Percentiles rank a stretch among this genome's conserved stretches.
Evolutionary conservation across 805 yeast species (phyloP).

Genomic region (Candida rishiriensis): DNA sequence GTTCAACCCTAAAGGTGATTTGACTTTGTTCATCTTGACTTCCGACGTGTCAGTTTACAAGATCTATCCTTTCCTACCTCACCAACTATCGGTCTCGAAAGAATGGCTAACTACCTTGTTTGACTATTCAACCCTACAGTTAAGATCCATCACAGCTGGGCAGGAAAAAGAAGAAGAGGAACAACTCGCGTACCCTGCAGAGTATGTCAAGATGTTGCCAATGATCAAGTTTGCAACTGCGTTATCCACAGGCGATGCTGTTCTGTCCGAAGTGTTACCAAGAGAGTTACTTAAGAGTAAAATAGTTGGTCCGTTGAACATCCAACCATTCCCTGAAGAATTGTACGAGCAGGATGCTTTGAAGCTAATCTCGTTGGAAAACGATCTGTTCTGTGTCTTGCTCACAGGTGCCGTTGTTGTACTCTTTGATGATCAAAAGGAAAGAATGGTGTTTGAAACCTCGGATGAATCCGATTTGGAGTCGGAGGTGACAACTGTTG

Average conservation of each 20-base stretch:
- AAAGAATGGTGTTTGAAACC: slow-evolving; percentile 22
- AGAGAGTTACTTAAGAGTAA: slow-evolving; percentile 16
- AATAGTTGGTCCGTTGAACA: slow-evolving; percentile 45
- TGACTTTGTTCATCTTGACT: slow-evolving; percentile 50
- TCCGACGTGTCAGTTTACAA: slow-evolving; percentile 56
- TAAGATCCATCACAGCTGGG: neutral
- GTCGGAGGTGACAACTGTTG: slow-evolving; percentile 9
- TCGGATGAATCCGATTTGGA: slow-evolving; percentile 6
- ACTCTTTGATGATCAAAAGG: slow-evolving; percentile 18
- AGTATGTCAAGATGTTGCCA: slow-evolving; percentile 7
- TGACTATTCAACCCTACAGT: slow-evolving; percentile 20
- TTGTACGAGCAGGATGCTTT: slow-evolving; percentile 44
- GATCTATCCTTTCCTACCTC: slow-evolving; percentile 63
- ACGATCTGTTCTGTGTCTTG: slow-evolving; percentile 22
- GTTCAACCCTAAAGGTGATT: slow-evolving; percentile 34
- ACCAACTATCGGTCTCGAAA: slow-evolving; percentile 33
- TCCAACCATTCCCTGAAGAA: slow-evolving; percentile 50
- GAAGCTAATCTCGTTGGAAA: slow-evolving; percentile 20
- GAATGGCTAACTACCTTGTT: slow-evolving; percentile 26
- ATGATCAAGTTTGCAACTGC: slow-evolving; percentile 24
- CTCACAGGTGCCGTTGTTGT: slow-evolving; percentile 18
- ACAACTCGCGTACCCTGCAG: neutral
- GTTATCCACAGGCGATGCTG: slow-evolving; percentile 12
- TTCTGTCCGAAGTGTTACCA: slow-evolving; percentile 12
- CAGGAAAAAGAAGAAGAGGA: slow-evolving; percentile 6